phyloP scores from a whole-genome alignment of 805 yeast species.

The Spathaspora passalidarum region DNA sequence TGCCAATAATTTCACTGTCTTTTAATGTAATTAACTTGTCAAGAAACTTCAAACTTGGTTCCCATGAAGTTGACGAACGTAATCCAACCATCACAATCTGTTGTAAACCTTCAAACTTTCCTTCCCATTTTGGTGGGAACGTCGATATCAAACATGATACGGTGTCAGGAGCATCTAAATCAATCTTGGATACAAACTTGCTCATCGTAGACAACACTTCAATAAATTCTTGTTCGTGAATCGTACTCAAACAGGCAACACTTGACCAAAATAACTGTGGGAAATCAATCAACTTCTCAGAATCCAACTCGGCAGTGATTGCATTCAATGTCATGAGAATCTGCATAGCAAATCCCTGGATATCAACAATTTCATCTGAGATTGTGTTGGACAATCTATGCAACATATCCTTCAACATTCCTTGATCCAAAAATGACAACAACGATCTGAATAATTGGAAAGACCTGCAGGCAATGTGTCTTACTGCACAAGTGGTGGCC shows the following conservation, averaged over 20 bases:
- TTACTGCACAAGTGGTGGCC: conserved; percentile 97
- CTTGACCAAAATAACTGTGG: conserved; percentile 96
- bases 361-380: conserved; percentile 83
- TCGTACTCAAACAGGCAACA: conserved; percentile 84
- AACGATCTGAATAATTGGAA: conserved; percentile 89
- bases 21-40: conserved; percentile 65
- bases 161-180: conserved; percentile 79
- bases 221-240: conserved; percentile 89
- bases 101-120: conserved; percentile 86
- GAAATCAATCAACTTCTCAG: conserved; percentile 74
- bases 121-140: conserved; percentile 96
- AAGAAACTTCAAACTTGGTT: conserved; percentile 68
- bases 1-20: conserved; percentile 76
- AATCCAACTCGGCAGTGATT: conserved; percentile 77
- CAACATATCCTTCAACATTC: conserved; percentile 90
- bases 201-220: conserved; percentile 81
- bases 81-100: conserved; percentile 77
- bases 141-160: conserved; percentile 79
- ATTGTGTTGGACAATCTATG: conserved; percentile 91
- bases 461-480: conserved; percentile 95
- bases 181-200: conserved; percentile 83
- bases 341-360: conserved; percentile 96
- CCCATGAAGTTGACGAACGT: conserved; percentile 76
- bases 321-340: conserved; percentile 95
- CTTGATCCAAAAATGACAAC: conserved; percentile 75